phyloP scores from a whole-genome alignment of 2,329 filamentous ascomycete genomes.

The Claviceps africana region DNA sequence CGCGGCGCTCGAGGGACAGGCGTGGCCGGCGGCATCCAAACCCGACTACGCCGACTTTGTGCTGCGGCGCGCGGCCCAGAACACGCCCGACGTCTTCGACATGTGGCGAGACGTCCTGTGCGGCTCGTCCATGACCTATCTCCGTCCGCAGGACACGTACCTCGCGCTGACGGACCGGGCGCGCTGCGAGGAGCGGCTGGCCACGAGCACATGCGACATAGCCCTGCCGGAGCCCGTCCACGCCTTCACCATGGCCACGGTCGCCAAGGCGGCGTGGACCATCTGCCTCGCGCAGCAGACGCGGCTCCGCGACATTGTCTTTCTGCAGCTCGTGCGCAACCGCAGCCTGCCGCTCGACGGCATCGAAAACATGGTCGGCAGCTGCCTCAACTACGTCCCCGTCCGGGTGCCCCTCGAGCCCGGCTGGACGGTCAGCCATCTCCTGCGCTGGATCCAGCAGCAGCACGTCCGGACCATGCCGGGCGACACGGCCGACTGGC shows the following conservation, averaged over 20 bases:
- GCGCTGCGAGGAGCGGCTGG: neutral
- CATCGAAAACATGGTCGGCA: neutral
- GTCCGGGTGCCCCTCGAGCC: neutral
- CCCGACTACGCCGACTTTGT: neutral
- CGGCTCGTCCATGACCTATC: neutral
- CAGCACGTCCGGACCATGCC: neutral
- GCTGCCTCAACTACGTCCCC: neutral
- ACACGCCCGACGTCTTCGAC: neutral
- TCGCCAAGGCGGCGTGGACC: neutral
- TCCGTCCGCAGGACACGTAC: neutral
- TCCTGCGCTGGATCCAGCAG: neutral
- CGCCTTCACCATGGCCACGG: neutral
- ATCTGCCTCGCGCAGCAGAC: neutral
- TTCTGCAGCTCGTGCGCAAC: neutral
- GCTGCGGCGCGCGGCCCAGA: neutral
- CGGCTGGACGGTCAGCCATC: neutral
- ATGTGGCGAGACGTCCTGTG: neutral
- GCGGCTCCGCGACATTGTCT: neutral
- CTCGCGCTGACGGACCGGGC: neutral
- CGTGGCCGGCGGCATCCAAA: neutral
- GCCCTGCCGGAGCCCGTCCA: neutral
- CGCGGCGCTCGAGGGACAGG: neutral
- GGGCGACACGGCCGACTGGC: neutral
- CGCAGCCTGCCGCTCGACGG: neutral
- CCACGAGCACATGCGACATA: neutral